A percentile compares a stretch with the other conserved stretches of the same genome.
Evolutionary conservation across 2,329 filamentous ascomycete genomes (phyloP).

Genomic region (Coniochaeta sp.): DNA sequence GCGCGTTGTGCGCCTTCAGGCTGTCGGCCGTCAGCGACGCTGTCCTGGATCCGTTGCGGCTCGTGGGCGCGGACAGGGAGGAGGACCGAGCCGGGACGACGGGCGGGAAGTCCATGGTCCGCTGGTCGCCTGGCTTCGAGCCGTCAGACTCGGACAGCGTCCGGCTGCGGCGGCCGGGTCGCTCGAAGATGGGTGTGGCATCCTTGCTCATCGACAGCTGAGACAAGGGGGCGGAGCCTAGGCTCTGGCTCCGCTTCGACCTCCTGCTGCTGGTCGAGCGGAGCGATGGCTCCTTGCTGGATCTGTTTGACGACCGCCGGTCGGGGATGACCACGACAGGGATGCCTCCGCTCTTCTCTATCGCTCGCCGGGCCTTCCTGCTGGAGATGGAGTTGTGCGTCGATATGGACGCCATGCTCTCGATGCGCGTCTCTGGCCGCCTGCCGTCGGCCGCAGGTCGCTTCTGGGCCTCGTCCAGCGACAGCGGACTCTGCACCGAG

Average conservation of each 20-base stretch:
- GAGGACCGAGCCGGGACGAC: conserved; percentile 48
- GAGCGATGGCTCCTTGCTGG: conserved; percentile 44
- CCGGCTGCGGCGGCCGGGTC: conserved; percentile 30
- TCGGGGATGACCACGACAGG: conserved; percentile 57
- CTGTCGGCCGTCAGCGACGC: conserved; percentile 53
- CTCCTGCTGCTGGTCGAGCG: conserved; percentile 53
- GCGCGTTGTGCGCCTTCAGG: conserved; percentile 44
- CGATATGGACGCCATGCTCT: conserved; percentile 40
- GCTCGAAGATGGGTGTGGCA: conserved; percentile 32
- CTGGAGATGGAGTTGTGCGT: conserved; percentile 44
- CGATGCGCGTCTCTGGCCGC: conserved; percentile 21
- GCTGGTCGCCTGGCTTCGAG: conserved; percentile 34
- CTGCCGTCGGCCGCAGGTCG: conserved; percentile 5
- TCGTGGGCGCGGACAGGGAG: conserved; percentile 56
- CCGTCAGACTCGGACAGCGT: conserved; percentile 40
- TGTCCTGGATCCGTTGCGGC: conserved; percentile 45
- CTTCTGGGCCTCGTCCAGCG: conserved; percentile 16
- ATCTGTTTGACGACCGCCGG: conserved; percentile 45
- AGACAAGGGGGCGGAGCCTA: conserved; percentile 37
- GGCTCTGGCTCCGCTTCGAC: conserved; percentile 45
- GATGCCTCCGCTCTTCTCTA: conserved; percentile 52
- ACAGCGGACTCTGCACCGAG: conserved; percentile 33
- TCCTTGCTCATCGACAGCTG: conserved; percentile 35
- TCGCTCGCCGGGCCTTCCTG: conserved; percentile 46
- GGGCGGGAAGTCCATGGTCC: conserved; percentile 55